Conservation (phyloP, 345 rosid genomes). For the Ceriops tagal region DNA sequence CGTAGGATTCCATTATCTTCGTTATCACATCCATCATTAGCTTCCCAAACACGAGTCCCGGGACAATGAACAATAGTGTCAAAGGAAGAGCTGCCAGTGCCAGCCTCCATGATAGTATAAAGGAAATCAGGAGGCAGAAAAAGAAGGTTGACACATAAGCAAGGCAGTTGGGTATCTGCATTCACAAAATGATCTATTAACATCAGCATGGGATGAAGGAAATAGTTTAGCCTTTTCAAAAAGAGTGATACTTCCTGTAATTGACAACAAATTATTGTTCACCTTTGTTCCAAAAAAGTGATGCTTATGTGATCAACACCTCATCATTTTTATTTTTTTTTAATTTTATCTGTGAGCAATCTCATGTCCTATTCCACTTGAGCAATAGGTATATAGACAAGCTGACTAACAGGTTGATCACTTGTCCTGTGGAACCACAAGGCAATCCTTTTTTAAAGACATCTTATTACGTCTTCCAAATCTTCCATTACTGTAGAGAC, state of each 20-base stretch:
- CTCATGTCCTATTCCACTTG: not conserved
- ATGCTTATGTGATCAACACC: too few species aligned
- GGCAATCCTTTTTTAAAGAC: too few species aligned
- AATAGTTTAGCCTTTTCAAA: not conserved
- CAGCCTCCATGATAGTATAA: conserved; percentile 57
- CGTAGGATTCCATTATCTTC: conserved; percentile 61
- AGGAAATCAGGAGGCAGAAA: conserved; percentile 49
- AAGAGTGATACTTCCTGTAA: too few species aligned
- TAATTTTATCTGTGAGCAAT: not conserved
- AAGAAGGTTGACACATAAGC: conserved; percentile 45
- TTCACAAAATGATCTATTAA: not conserved
- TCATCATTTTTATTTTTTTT: too few species aligned
- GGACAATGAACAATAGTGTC: conserved; percentile 48
- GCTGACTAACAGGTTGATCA: too few species aligned
- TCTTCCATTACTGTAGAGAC: too few species aligned
- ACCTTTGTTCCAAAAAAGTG: not conserved
- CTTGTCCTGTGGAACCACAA: too few species aligned
- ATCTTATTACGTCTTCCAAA: too few species aligned
- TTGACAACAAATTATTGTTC: not conserved
- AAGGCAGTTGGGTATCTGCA: conserved; percentile 59
- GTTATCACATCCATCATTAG: conserved; percentile 53
- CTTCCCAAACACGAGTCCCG: conserved; percentile 59
- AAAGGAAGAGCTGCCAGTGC: conserved; percentile 57
- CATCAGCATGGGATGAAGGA: not conserved
- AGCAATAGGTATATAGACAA: too few species aligned